These are phyloP conservation scores for Wickerhamiella brachini DNA, from an alignment of 805 yeast species.

Conservation along the genomic window DNA sequence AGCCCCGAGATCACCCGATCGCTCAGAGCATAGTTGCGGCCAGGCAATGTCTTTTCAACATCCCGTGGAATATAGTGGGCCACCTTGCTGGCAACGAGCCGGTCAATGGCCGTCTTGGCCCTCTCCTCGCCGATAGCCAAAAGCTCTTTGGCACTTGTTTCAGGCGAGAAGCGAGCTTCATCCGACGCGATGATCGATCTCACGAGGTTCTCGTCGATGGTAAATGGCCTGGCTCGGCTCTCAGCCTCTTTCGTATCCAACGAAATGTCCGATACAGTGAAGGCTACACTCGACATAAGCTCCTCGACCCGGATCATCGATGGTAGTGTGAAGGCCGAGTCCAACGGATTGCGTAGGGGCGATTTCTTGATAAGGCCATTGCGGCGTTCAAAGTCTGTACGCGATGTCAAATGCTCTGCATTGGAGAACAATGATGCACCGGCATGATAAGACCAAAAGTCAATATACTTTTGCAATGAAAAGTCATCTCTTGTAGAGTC, in stretches of 20 bases:
- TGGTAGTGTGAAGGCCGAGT: slow-evolving; percentile 36
- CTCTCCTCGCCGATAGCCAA: slow-evolving; percentile 31
- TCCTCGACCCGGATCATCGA: slow-evolving; percentile 65
- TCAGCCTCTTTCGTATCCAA: background rate
- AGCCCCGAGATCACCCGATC: slow-evolving; percentile 36
- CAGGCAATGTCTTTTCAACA: slow-evolving; percentile 25
- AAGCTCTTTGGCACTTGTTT: slow-evolving; percentile 35
- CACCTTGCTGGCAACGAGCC: slow-evolving; percentile 33
- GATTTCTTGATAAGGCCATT: slow-evolving; percentile 30
- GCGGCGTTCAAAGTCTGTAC: slow-evolving; percentile 34
- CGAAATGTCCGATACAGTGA: slow-evolving; percentile 19
- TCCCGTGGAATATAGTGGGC: slow-evolving; percentile 27
- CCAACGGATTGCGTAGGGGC: slow-evolving; percentile 18
- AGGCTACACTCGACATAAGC: slow-evolving; percentile 31
- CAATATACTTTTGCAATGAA: slow-evolving; percentile 39
- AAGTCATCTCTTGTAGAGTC: slow-evolving; percentile 27
- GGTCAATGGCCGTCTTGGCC: slow-evolving; percentile 37
- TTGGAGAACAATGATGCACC: slow-evolving; percentile 18
- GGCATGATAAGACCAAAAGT: slow-evolving; percentile 53
- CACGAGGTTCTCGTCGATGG: slow-evolving; percentile 11
- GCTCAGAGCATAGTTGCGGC: slow-evolving; percentile 41
- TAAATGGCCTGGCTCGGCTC: slow-evolving; percentile 16
- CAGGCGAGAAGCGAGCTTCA: slow-evolving; percentile 33
- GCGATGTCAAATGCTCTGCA: slow-evolving; percentile 9
- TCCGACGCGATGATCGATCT: slow-evolving; percentile 45